Conservation (phyloP, 192 early-diverging fungal genomes). For the Diversispora eburnea region DNA sequence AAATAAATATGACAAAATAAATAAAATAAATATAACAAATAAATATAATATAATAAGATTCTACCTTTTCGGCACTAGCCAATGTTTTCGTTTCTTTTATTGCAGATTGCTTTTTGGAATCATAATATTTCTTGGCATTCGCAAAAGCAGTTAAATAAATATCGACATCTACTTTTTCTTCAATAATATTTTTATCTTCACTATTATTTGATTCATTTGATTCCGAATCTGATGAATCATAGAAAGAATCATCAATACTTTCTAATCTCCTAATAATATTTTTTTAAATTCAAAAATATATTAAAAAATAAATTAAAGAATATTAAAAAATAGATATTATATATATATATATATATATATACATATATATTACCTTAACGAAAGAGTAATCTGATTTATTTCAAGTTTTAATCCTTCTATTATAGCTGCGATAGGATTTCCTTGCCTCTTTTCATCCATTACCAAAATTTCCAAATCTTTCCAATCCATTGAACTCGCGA, state of each 20-base stretch:
- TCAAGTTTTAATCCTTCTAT: slow-evolving; percentile 75
- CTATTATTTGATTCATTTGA: slow-evolving; percentile 51
- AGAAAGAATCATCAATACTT: slow-evolving; percentile 17
- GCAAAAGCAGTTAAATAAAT: slow-evolving; percentile 84
- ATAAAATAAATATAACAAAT: neutral
- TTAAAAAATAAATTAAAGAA: neutral
- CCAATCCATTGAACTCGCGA: slow-evolving; percentile 96
- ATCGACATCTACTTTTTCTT: slow-evolving; percentile 73
- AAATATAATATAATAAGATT: neutral
- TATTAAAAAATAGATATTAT: neutral
- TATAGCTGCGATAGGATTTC: slow-evolving; percentile 76
- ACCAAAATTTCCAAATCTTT: slow-evolving; percentile 86
- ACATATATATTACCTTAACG: slow-evolving; percentile 51
- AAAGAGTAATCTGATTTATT: slow-evolving; percentile 73
- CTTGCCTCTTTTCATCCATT: slow-evolving; percentile 69
- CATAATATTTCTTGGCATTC: slow-evolving; percentile 89
- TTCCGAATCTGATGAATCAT: slow-evolving; percentile 14
- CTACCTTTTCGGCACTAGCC: slow-evolving; percentile 69
- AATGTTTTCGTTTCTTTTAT: slow-evolving; percentile 90
- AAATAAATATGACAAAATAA: neutral
- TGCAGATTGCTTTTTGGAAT: slow-evolving; percentile 74
- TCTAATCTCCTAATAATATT: neutral
- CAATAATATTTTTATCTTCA: slow-evolving; percentile 38
- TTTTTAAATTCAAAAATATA: neutral
- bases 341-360: neutral